Base-by-base conservation (phyloP, 1,284 basidiomycete species). In the Ustilago shanxiensis region DNA sequence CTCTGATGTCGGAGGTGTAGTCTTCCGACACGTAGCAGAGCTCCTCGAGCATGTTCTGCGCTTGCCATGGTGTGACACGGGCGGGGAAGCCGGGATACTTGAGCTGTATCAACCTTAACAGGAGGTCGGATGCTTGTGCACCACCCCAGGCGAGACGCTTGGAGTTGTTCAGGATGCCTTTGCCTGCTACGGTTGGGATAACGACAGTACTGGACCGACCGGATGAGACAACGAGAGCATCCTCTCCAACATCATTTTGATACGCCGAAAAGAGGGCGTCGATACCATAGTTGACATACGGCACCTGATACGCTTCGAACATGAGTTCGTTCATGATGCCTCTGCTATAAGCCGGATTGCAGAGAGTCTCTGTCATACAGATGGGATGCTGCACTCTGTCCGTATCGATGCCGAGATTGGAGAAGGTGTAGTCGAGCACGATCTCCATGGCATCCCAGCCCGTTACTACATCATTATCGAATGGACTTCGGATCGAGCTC, bases 191-290 rank as follows among this genome's bases (percentile, higher is more conserved):
- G 9, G 83, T 64, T 7, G 85, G 85, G n/a, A 86, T 66, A 13
- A 86, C 64, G 18, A 75, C 61, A 2, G 84, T 86, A 59, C 74
- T 81, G 6, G 71, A 69, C 1, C 72, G 70, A 1, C 83, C 85
- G 0, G 80, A 74, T 5, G 77, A 81, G 14, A 86, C 81, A 10
- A 85, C 45, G 9, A 86, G 72, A 1, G 82, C 80, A 22, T 85
- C 77, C 9, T 71, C 61, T 8, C 66, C 68, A 18, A 85, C 67
- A 11, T 72, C 61, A 52, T 86, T 86, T 24, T 80, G 70, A 54
- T 89, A 94, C 82, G 97, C 95, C 0, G 95, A 95, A 90, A 98
- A 96, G 65, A 96, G 88, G 8, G 93, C 92, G 85, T 99, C 97
- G 73, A 98, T 88, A 66, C 94, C 94, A 86, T 94, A 99, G 16